Evolutionary conservation across 2,329 filamentous ascomycete genomes (phyloP).

Genomic region (Alternaria consortialis): DNA sequence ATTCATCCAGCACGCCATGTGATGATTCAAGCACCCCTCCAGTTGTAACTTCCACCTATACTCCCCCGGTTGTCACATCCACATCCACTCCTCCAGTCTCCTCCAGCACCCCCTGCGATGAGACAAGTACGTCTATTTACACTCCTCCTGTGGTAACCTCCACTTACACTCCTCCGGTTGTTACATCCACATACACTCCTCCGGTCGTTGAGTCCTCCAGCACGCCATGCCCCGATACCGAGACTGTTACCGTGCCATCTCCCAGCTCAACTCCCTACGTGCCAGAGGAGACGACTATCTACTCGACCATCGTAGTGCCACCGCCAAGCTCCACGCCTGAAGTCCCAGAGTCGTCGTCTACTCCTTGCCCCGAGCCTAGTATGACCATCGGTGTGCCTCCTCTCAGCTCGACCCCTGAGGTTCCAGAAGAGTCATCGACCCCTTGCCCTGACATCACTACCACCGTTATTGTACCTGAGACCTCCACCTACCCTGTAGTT

Average conservation of each 20-base stretch:
- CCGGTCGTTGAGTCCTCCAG: background rate
- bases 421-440: constrained; percentile 1
- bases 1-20: background rate
- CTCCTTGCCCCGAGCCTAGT: background rate
- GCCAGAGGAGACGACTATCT: background rate
- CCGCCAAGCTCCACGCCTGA: background rate
- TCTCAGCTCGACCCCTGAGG: constrained; percentile 7
- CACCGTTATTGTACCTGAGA: background rate
- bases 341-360: background rate
- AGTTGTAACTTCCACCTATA: background rate
- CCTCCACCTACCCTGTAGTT: background rate
- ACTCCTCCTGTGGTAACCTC: background rate
- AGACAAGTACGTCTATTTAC: background rate
- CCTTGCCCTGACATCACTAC: background rate
- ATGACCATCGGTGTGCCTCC: constrained; percentile 1
- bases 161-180: background rate
- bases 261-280: background rate
- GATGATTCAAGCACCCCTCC: background rate
- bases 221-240: constrained; percentile 2
- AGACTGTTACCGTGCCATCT: background rate
- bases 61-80: background rate
- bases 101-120: constrained; percentile 7
- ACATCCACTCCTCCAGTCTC: background rate
- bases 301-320: background rate
- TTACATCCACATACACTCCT: constrained; percentile 3